Base-by-base conservation (phyloP, 805 yeast species). In the Candida hungchunana region DNA sequence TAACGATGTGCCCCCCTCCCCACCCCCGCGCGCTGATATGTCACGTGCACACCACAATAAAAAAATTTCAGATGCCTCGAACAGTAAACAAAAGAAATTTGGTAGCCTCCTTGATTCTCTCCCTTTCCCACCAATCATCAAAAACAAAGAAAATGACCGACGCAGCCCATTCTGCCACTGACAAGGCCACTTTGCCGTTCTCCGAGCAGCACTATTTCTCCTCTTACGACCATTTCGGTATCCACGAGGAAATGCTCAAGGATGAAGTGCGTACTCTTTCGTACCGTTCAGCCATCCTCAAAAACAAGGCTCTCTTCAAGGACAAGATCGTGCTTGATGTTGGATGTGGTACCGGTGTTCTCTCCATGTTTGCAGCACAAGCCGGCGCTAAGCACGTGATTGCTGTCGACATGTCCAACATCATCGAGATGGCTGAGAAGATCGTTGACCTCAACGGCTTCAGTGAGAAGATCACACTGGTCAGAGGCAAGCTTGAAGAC, bases 331-430 rank as follows among this genome's bases (percentile, higher is more conserved):
- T 93, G 7, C 69, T 93, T 39, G 99, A 93, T 64, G 98, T 93
- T 39, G 99, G 99, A 32, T 94, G 98, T 63, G 99, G 99, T 50
- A 93, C 98, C 15, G 99, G 98, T 50, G 88, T 93, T 48, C 67
- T 93, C 44, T 89, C 97, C 18, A 86, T 93, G 96, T 93, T 93
- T 70, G 97, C 97, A 13, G 96, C 90, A 33, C 82, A 81, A 57
- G 95, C 97, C n/a, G 99, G 98, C 47, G 98, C 98, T 45, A 87
- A 88, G 61, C 97, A 88, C 58, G 98, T 93, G 36, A 82, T 88
- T 61, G 95, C 95, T 32, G 97, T 93, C 37, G 99, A 93, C 64
- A 88, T 89, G 89, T 87, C 96, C 17, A 84, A 84, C 59, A 93
- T 93, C 60, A 93, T 94, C 51, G 94, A 81, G 46, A 88, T 87